Percentiles rank a stretch among this genome's conserved stretches.
These are phyloP conservation scores for Crucibulum cyathiforme DNA, from an alignment of 1,284 basidiomycete genomes.

Conservation along the genomic window DNA sequence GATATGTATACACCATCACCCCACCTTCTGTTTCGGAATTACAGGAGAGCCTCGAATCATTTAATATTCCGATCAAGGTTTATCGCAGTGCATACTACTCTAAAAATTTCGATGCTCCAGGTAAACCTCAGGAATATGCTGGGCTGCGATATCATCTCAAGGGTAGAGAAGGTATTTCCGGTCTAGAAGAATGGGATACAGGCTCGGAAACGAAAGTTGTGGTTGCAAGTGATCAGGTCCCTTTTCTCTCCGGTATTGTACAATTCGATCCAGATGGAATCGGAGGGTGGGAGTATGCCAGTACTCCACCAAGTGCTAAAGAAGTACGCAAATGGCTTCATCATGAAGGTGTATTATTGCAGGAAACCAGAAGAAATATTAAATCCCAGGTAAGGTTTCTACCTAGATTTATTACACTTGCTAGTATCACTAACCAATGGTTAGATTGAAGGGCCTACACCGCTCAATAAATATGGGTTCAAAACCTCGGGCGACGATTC, in stretches of 20 bases:
- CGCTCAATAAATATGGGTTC: slow-evolving; percentile 71
- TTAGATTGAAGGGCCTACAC: slow-evolving; percentile 83
- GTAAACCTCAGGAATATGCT: slow-evolving; percentile 77
- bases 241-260: slow-evolving; percentile 1
- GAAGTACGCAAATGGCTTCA: slow-evolving; percentile 61
- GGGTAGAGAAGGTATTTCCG: slow-evolving; percentile 57
- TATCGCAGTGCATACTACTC: slow-evolving; percentile 86
- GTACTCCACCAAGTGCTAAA: slow-evolving; percentile 63
- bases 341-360: slow-evolving; percentile 19
- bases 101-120: slow-evolving; percentile 73
- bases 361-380: slow-evolving; percentile 11
- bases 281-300: slow-evolving; percentile 82
- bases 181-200: slow-evolving; percentile 59
- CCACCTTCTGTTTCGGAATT: slow-evolving; percentile 68
- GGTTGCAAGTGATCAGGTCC: too few species aligned
- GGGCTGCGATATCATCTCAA: slow-evolving; percentile 79
- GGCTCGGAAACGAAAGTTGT: not conserved
- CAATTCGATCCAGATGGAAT: slow-evolving; percentile 35
- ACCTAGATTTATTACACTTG: not conserved
- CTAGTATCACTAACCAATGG: not conserved
- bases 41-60: slow-evolving; percentile 53
- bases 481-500: slow-evolving; percentile 56
- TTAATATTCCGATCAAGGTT: slow-evolving; percentile 64
- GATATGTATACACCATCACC: slow-evolving; percentile 55
- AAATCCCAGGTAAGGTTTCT: slow-evolving; percentile 58